phyloP scores from a whole-genome alignment of 1,284 basidiomycete species.

The Moesziomyces globuligerus region DNA sequence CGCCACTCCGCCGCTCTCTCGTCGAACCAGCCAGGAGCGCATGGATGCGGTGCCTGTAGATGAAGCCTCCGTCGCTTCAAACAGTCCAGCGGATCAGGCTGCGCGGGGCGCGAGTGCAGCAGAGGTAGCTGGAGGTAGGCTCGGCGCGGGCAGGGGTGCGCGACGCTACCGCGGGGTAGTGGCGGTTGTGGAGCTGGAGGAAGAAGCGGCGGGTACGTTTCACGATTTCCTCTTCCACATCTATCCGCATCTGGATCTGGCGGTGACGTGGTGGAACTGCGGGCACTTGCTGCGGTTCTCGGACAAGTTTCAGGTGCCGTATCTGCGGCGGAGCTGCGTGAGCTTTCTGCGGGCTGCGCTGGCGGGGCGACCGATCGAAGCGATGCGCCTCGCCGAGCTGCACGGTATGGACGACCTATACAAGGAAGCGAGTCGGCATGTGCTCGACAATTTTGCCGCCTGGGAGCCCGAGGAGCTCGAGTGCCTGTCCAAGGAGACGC shows the following conservation, averaged over 20 bases:
- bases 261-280: slow-evolving; percentile 51
- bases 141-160: neutral
- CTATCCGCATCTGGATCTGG: slow-evolving; percentile 53
- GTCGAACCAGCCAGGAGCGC: slow-evolving; percentile 9
- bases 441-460: slow-evolving; percentile 50
- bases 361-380: slow-evolving; percentile 56
- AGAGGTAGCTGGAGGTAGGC: neutral
- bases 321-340: slow-evolving; percentile 33
- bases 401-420: slow-evolving; percentile 49
- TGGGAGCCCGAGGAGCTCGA: slow-evolving; percentile 53
- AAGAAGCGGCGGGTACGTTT: slow-evolving; percentile 51
- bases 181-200: slow-evolving; percentile 41
- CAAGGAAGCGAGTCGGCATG: slow-evolving; percentile 51
- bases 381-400: slow-evolving; percentile 53
- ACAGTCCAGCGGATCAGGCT: too few species aligned
- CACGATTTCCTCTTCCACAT: slow-evolving; percentile 50
- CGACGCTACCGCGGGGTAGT: slow-evolving; percentile 20
- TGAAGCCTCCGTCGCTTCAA: too few species aligned
- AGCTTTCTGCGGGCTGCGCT: slow-evolving; percentile 45
- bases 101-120: too few species aligned
- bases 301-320: slow-evolving; percentile 55
- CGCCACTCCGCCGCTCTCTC: slow-evolving; percentile 37
- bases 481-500: slow-evolving; percentile 29
- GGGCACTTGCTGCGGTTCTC: slow-evolving; percentile 44
- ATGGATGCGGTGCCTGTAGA: too few species aligned